Conservation (phyloP, 345 rosid species). For the Viola odorata region DNA sequence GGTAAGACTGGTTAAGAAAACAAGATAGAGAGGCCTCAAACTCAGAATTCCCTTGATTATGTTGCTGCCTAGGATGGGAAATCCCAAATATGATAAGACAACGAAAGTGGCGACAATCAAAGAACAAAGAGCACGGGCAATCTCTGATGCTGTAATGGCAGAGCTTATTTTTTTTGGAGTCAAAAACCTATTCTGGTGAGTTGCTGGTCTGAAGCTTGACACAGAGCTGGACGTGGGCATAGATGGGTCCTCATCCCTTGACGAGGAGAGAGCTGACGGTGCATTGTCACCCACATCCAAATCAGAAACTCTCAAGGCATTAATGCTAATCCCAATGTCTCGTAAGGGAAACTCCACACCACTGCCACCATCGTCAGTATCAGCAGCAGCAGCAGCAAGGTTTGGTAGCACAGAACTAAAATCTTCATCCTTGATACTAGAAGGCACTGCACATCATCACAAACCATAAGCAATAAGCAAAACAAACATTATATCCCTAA, state of each 20-base stretch:
- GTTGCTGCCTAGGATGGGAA: constrained; percentile 44
- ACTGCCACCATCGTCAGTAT: constrained; percentile 21
- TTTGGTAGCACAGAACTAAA: constrained; percentile 16
- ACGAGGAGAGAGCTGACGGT: constrained; percentile 19
- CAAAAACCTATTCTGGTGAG: constrained; percentile 12
- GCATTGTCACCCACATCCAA: constrained; percentile 17
- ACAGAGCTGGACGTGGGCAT: constrained; percentile 18
- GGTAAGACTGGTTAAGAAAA: constrained; percentile 56
- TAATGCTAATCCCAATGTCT: constrained; percentile 1
- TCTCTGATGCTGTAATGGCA: constrained; percentile 50
- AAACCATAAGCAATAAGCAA: no score
- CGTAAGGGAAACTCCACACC: constrained; percentile 12
- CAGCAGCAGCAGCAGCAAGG: constrained; percentile 11
- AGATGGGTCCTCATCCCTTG: constrained; percentile 31
- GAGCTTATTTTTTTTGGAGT: constrained; percentile 47
- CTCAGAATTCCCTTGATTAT: constrained; percentile 33
- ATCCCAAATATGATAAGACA: constrained; percentile 44
- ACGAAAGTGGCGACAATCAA: constrained; percentile 43
- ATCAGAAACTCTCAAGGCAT: constrained; percentile 18
- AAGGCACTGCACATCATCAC: background rate
- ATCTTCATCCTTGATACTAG: constrained; percentile 20
- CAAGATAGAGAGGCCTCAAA: constrained; percentile 63
- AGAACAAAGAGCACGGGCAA: constrained; percentile 43
- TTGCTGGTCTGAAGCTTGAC: constrained; percentile 15
- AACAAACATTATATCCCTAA: no score